phyloP scores from a whole-genome alignment of 495 filamentous ascomycete genomes.

The Amniculicola lignicola region DNA sequence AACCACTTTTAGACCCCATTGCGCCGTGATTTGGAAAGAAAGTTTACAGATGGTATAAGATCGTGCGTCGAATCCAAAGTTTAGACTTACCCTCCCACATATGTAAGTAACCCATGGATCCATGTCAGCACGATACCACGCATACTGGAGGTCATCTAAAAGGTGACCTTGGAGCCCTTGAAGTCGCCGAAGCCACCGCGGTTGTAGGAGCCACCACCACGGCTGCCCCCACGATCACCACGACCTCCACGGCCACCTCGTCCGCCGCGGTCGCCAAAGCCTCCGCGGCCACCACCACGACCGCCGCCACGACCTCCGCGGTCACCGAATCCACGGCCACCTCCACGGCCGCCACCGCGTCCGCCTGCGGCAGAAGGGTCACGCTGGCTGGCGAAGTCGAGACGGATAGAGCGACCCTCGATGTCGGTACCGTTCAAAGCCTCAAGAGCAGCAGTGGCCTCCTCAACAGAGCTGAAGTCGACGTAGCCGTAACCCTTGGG shows the following conservation, averaged over 20 bases:
- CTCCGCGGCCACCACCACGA: conserved; percentile 54
- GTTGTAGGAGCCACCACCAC: conserved; percentile 53
- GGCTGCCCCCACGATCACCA: conserved; percentile 47
- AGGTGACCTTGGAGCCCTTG: conserved; percentile 88
- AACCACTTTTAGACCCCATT: no score
- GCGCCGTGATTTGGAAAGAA: no score
- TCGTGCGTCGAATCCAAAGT: no score
- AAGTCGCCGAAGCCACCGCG: conserved; percentile 78
- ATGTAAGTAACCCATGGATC: no score
- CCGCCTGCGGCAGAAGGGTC: conserved; percentile 61
- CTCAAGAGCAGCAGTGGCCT: conserved; percentile 74
- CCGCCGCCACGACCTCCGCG: conserved; percentile 54
- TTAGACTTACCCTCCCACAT: no score
- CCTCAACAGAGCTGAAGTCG: conserved; percentile 76
- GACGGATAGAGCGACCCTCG: conserved; percentile 74
- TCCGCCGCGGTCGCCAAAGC: conserved; percentile 50
- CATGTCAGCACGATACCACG: no score
- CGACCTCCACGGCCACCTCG: conserved; percentile 50
- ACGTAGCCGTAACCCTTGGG: conserved; percentile 97
- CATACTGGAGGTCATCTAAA: conserved; percentile 47
- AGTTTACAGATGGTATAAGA: no score
- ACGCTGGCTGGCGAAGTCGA: conserved; percentile 84
- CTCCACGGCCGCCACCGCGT: conserved; percentile 50
- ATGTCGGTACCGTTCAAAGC: conserved; percentile 65
- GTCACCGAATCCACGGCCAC: conserved; percentile 49